Evolutionary conservation across 2,329 filamentous ascomycete species (phyloP), one percentile per base, ranked within the genome.

Genomic region (Phialemoniopsis sp.): DNA sequence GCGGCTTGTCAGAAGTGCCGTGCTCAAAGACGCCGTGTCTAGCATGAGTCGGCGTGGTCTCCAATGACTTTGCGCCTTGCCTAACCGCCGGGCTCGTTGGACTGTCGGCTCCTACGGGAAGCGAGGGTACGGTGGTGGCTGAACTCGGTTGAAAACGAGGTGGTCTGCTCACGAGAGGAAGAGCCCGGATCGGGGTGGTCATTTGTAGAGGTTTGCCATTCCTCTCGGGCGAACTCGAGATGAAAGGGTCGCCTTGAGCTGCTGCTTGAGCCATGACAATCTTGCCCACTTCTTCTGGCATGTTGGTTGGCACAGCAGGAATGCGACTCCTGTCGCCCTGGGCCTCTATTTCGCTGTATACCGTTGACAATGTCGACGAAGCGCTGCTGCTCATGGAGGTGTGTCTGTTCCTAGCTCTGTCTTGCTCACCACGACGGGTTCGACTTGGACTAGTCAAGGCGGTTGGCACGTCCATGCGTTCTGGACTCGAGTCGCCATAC

Each of bases 331-430:
- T 6, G 21, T 26, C 21, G 21, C 21, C 21, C 6, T 6, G 21
- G 6, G 10, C 21, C 10, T 26, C 21, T 26, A 26, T 26, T 35
- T 70, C 71, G 42, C 74, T 78, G 45, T 78, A 77, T 5, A 80
- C 53, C 0, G 76, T 80, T 4, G 76, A 80, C 5, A 80, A 58
- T 3, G 72, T 68, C 30, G 73, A 78, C 0, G 73, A 77, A 13
- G 64, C 57, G 8, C 71, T 62, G 44, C 70, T 76, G 4, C 64
- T 59, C 4, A 53, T 41, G 0, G 68, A 71, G 5, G 10, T 47
- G 46, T 9, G 12, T 38, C 12, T 39, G 34, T 16, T 32, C 30
- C 18, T 43, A 40, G 36, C 42, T 39, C 15, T 38, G 30, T 29
- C n/a, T 19, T 40, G 16, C 29, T 41, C 21, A 17, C 35, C 39